Conservation (phyloP, 371 early-diverging fungal genomes). For the Sporodiniella umbellata region DNA sequence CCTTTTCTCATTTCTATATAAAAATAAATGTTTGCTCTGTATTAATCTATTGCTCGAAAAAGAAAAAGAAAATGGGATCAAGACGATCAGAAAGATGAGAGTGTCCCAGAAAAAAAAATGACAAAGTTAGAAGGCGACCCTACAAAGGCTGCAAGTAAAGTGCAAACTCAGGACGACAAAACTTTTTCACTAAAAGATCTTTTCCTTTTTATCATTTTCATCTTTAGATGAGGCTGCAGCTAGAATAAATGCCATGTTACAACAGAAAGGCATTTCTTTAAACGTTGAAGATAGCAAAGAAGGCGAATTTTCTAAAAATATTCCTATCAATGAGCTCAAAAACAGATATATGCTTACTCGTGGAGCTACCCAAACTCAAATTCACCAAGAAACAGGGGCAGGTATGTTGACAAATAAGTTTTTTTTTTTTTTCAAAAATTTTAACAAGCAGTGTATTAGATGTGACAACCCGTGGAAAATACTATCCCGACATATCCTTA, state of each 20-base stretch:
- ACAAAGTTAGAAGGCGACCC: constrained; percentile 29
- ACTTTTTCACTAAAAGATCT: no score
- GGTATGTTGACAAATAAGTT: constrained; percentile 25
- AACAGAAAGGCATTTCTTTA: constrained; percentile 42
- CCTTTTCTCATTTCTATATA: not conserved
- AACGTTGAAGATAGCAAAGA: constrained; percentile 19
- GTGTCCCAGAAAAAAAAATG: constrained; percentile 19
- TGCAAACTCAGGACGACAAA: not conserved
- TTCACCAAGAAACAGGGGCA: constrained; percentile 73
- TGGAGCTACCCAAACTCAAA: constrained; percentile 68
- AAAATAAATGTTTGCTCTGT: not conserved
- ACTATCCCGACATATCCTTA: constrained; percentile 67
- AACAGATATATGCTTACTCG: constrained; percentile 81
- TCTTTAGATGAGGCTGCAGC: constrained; percentile 56
- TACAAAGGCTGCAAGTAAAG: constrained; percentile 32
- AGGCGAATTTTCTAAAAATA: constrained; percentile 56
- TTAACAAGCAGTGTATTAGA: no score
- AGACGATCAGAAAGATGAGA: constrained; percentile 24
- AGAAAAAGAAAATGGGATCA: constrained; percentile 53
- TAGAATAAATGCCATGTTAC: constrained; percentile 57
- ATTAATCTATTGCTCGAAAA: not conserved
- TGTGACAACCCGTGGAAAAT: constrained; percentile 83
- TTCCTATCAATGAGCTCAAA: constrained; percentile 80
- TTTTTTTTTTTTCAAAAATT: no score
- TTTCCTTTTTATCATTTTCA: no score